Evolutionary conservation across 371 early-diverging fungal species (phyloP).

Genomic region (Apophysomyces ossiformis): DNA sequence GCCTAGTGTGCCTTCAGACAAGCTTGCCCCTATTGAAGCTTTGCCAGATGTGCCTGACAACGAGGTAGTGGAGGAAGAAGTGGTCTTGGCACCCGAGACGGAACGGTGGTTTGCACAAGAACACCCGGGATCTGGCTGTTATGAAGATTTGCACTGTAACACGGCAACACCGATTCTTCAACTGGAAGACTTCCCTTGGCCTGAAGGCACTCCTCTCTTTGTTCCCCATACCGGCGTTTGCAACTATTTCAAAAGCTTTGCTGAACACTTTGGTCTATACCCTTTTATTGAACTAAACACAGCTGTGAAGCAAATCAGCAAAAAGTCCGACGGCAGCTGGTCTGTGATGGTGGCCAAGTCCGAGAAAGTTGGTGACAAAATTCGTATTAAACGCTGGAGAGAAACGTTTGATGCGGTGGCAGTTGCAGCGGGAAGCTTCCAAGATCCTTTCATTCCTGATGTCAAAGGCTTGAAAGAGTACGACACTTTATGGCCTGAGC

Average conservation of each 20-base stretch:
- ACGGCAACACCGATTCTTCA: conserved; percentile 24
- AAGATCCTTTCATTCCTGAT: conserved; percentile 41
- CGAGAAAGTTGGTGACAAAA: conserved; percentile 17
- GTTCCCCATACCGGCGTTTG: conserved; percentile 32
- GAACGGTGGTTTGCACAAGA: conserved; percentile 26
- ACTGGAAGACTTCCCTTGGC: conserved; percentile 25
- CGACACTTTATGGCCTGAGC: conserved; percentile 32
- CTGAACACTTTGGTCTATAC: conserved; percentile 26
- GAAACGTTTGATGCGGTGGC: conserved; percentile 49
- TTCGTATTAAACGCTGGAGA: conserved; percentile 24
- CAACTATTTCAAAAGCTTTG: conserved; percentile 35
- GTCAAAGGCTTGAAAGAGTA: conserved; percentile 31
- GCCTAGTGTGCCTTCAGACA: conserved; percentile 29
- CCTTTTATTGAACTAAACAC: conserved; percentile 36
- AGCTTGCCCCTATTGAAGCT: conserved; percentile 22
- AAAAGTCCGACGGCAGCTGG: conserved; percentile 19
- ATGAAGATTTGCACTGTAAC: conserved; percentile 22
- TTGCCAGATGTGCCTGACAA: background rate
- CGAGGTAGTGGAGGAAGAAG: background rate
- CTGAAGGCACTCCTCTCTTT: conserved; percentile 34
- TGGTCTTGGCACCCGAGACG: conserved; percentile 20
- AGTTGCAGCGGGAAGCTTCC: conserved; percentile 38
- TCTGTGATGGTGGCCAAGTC: conserved; percentile 12
- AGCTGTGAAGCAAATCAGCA: conserved; percentile 30
- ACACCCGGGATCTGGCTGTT: conserved; percentile 19